phyloP scores from a whole-genome alignment of 148 eudicot genomes.

The Arctostaphylos glauca region DNA sequence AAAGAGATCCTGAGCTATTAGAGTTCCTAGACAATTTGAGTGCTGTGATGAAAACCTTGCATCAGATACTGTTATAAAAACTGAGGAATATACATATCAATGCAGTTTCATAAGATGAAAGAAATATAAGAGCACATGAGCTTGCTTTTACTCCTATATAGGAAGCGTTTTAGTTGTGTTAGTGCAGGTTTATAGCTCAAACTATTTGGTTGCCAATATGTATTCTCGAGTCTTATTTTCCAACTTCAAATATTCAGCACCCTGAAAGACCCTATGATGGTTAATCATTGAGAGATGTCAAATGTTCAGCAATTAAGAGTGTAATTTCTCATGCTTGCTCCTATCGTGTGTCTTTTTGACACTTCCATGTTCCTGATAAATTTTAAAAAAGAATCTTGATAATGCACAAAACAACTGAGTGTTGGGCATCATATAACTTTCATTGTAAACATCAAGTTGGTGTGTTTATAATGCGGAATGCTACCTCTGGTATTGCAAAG shows the following conservation, averaged over 20 bases:
- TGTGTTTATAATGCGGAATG: not conserved
- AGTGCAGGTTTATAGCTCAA: constrained; percentile 1
- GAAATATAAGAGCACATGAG: not conserved
- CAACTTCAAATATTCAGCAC: not conserved
- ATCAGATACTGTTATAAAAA: not conserved
- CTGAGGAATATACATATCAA: not conserved
- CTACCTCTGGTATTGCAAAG: not conserved
- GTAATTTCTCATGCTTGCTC: not conserved
- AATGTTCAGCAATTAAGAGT: not conserved
- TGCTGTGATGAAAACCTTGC: not conserved
- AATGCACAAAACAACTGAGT: not conserved
- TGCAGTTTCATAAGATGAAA: no score
- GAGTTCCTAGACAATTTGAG: not conserved
- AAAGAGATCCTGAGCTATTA: not conserved
- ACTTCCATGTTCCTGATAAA: not conserved
- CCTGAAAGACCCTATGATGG: not conserved
- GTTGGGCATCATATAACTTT: not conserved
- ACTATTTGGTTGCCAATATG: not conserved
- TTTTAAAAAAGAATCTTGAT: not conserved
- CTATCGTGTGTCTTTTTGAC: not conserved
- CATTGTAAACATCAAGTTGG: not conserved
- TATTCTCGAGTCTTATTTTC: not conserved
- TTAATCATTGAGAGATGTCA: not conserved
- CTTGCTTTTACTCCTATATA: no score
- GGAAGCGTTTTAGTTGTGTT: not conserved